phyloP scores from a whole-genome alignment of 1,139 yeast genomes.

The Suhomyces bokatorum region DNA sequence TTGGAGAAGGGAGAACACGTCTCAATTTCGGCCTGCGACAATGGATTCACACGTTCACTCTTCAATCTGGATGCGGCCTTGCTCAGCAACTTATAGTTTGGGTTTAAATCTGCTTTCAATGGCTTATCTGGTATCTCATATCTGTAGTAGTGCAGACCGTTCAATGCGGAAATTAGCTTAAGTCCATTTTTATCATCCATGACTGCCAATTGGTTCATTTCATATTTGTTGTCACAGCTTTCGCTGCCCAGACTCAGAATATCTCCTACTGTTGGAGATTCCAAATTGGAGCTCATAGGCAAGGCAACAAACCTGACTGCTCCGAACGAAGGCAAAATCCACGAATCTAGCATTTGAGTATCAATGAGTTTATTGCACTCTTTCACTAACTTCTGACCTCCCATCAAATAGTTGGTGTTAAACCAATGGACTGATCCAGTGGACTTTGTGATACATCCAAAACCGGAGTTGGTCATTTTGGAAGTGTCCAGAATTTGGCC shows the following conservation, averaged over 20 bases:
- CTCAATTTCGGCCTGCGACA: conserved; percentile 65
- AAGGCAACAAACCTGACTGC: conserved; percentile 35
- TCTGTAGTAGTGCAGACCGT: conserved; percentile 46
- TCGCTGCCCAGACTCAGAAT: background rate
- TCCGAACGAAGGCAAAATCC: conserved; percentile 41
- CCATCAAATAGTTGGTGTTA: conserved; percentile 42
- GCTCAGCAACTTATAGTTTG: background rate
- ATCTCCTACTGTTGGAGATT: background rate
- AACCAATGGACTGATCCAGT: conserved; percentile 71
- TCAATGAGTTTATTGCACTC: background rate
- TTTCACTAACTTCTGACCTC: conserved; percentile 27
- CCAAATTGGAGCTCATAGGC: conserved; percentile 19
- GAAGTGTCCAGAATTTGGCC: background rate
- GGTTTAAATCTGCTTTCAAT: conserved; percentile 11
- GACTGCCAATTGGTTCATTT: conserved; percentile 38
- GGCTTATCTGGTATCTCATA: conserved; percentile 43
- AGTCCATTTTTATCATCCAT: conserved; percentile 39
- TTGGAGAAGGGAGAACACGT: conserved; percentile 59
- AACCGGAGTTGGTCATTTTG: conserved; percentile 36
- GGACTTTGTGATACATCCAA: conserved; percentile 56
- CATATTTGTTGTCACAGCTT: background rate
- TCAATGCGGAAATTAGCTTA: conserved; percentile 42
- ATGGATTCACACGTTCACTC: conserved; percentile 35
- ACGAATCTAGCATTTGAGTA: conserved; percentile 34
- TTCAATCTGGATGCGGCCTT: background rate